A percentile compares a stretch with the other conserved stretches of the same genome.
These are phyloP conservation scores for Mortierella sp. DNA, from an alignment of 371 early-diverging fungal genomes.

Conservation along the genomic window DNA sequence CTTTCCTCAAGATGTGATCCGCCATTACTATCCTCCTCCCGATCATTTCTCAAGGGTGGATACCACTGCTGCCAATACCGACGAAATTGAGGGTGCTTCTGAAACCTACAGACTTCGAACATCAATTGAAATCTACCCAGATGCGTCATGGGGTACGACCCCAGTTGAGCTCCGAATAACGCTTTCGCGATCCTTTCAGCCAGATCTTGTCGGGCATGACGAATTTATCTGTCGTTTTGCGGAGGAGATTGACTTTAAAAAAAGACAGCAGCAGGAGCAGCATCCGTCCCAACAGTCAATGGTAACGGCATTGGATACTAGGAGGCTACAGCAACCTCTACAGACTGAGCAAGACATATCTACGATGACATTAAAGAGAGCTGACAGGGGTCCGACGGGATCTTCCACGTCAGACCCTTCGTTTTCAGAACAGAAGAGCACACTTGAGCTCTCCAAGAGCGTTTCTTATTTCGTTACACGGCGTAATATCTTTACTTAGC, in stretches of 20 bases:
- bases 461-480: constrained; percentile 32
- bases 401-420: background rate
- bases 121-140: constrained; percentile 50
- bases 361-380: background rate
- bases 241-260: constrained; percentile 38
- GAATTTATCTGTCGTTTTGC: constrained; percentile 58
- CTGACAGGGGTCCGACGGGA: background rate
- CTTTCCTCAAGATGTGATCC: constrained; percentile 39
- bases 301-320: background rate
- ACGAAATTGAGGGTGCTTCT: background rate
- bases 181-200: constrained; percentile 44
- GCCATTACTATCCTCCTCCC: constrained; percentile 51
- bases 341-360: constrained; percentile 2
- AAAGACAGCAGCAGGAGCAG: constrained; percentile 27
- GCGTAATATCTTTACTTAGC: constrained; percentile 21
- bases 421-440: constrained; percentile 38
- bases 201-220: constrained; percentile 51
- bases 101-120: constrained; percentile 41
- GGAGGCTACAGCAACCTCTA: background rate
- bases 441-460: constrained; percentile 47
- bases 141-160: constrained; percentile 38
- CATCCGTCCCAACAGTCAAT: constrained; percentile 1
- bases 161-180: constrained; percentile 45
- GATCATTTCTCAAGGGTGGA: constrained; percentile 45
- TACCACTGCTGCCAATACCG: background rate